Conservation (phyloP, 129 eudicot genomes). For the Lactuca saligna region DNA sequence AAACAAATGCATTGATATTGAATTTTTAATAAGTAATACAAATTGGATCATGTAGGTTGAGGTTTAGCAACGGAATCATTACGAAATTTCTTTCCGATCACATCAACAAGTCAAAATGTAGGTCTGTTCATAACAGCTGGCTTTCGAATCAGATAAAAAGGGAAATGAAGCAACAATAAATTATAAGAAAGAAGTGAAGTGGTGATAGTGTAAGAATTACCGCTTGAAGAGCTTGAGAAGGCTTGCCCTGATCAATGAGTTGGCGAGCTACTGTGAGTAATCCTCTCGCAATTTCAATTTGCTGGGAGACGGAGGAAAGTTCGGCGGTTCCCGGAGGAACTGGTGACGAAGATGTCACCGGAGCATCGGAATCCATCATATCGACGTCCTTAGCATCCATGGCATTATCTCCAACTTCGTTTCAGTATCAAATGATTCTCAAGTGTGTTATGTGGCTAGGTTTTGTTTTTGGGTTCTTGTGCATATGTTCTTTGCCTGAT, state of each 20-base stretch:
- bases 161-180: background rate
- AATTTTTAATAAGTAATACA: background rate
- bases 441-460: constrained; percentile 24
- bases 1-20: constrained; percentile 1
- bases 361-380: constrained; percentile 62
- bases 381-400: constrained; percentile 55
- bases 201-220: constrained; percentile 29
- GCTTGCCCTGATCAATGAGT: constrained; percentile 67
- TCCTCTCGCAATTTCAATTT: constrained; percentile 40
- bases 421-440: constrained; percentile 8
- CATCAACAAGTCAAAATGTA: constrained; percentile 5
- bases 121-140: background rate
- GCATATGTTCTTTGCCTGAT: constrained; percentile 7
- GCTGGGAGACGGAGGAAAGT: constrained; percentile 23
- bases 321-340: constrained; percentile 23
- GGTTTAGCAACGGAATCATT: constrained; percentile 1
- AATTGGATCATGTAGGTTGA: background rate
- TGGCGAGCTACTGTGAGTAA: constrained; percentile 68
- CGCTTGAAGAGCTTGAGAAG: constrained; percentile 83
- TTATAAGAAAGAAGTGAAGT: background rate
- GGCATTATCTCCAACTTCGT: constrained; percentile 35
- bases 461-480: constrained; percentile 16
- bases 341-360: constrained; percentile 33
- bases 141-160: background rate
- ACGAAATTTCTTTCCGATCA: constrained; percentile 16